These are phyloP conservation scores for Lotus japonicus DNA, from an alignment of 306 rosid genomes.

Conservation along the genomic window DNA sequence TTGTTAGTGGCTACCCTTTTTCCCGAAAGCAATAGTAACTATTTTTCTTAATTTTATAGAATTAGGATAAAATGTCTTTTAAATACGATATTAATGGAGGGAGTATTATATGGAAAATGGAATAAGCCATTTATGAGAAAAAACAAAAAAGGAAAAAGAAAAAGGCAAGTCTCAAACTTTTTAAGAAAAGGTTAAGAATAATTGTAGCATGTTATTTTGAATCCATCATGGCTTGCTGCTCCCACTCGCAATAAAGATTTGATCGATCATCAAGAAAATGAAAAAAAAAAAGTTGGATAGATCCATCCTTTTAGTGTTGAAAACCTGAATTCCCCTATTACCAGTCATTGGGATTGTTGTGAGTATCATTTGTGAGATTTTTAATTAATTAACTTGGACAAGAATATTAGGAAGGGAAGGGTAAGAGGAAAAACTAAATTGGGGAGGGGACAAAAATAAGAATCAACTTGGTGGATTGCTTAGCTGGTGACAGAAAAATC, in stretches of 20 bases:
- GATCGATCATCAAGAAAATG: slow-evolving; percentile 1
- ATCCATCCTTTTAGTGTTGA: background rate
- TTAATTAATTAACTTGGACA: slow-evolving; percentile 12
- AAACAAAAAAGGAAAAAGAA: background rate
- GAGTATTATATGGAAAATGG: too few species aligned
- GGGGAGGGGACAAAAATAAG: slow-evolving; percentile 15
- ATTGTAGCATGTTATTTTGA: background rate
- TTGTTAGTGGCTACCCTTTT: too few species aligned
- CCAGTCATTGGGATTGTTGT: slow-evolving; percentile 12
- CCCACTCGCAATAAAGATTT: slow-evolving; percentile 26
- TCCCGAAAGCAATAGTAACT: too few species aligned
- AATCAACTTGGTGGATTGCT: slow-evolving; percentile 58
- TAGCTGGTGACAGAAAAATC: slow-evolving; percentile 87
- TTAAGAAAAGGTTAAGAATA: slow-evolving; percentile 18
- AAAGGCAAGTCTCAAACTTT: slow-evolving; percentile 4
- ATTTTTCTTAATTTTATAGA: too few species aligned
- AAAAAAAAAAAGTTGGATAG: background rate
- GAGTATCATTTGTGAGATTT: slow-evolving; percentile 12
- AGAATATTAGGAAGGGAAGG: slow-evolving; percentile 5
- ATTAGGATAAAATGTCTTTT: too few species aligned
- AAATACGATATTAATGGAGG: too few species aligned
- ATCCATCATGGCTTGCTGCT: background rate
- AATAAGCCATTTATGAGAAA: background rate
- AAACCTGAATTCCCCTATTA: background rate
- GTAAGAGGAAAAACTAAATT: background rate